phyloP scores from a whole-genome alignment of 2,329 filamentous ascomycete species.

The Colletotrichum spaethianum region DNA sequence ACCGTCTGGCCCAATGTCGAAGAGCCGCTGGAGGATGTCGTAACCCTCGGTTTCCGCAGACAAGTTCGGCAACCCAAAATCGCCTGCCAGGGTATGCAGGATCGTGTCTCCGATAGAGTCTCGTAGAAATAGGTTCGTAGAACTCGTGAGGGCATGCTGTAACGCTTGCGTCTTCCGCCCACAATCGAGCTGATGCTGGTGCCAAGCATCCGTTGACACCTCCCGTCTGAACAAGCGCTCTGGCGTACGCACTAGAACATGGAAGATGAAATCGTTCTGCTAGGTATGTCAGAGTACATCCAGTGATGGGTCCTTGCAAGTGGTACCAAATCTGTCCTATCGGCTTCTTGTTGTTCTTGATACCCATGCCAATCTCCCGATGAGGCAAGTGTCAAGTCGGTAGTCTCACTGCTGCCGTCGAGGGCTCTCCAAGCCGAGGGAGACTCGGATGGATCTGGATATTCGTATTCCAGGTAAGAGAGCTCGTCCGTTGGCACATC shows the following conservation, averaged over 20 bases:
- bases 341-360: background rate
- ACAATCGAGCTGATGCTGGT: slow-evolving; percentile 9
- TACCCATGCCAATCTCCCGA: background rate
- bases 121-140: slow-evolving; percentile 2
- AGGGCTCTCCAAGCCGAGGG: background rate
- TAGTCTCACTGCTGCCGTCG: background rate
- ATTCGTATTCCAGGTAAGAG: background rate
- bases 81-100: background rate
- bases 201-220: background rate
- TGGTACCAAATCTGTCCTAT: background rate
- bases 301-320: background rate
- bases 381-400: background rate
- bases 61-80: slow-evolving; percentile 7
- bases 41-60: slow-evolving; percentile 6
- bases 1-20: background rate
- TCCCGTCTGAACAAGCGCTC: slow-evolving; percentile 4
- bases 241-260: slow-evolving; percentile 12
- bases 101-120: slow-evolving; percentile 10
- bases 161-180: slow-evolving; percentile 7
- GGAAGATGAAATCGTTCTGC: slow-evolving; percentile 6
- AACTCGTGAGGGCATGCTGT: background rate
- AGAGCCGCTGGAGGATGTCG: slow-evolving; percentile 1
- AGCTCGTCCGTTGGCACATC: background rate
- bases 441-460: background rate
- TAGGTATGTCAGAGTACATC: background rate